Conservation (phyloP, 2,329 filamentous ascomycete species). For the Alternaria panax region DNA sequence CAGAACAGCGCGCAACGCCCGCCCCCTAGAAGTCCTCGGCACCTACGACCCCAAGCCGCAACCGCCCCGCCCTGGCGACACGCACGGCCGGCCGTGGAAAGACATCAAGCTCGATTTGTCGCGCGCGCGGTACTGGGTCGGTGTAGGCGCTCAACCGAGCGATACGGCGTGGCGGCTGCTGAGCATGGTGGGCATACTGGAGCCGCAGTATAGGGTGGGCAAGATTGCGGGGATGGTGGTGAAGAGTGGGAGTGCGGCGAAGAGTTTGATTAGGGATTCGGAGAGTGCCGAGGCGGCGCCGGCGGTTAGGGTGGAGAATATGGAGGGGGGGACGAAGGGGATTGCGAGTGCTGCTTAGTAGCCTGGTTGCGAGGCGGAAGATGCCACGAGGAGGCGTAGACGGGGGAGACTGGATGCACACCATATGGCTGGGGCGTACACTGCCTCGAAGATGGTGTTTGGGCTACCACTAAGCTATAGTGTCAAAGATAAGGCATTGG, state of each 20-base stretch:
- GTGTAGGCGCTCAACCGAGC: constrained; percentile 93
- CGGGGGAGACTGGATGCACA: too few relatives aligned
- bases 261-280: constrained; percentile 5
- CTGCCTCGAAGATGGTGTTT: not conserved
- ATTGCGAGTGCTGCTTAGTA: not conserved
- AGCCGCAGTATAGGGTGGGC: constrained; percentile 46
- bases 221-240: constrained; percentile 45
- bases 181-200: constrained; percentile 67
- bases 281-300: not conserved
- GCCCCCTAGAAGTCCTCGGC: constrained; percentile 88
- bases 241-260: constrained; percentile 13
- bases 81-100: constrained; percentile 75
- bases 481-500: not conserved
- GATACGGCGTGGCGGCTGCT: constrained; percentile 88
- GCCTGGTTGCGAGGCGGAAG: not conserved
- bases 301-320: not conserved
- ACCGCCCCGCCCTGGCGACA: constrained; percentile 58
- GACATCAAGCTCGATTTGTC: constrained; percentile 85
- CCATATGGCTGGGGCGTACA: too few relatives aligned
- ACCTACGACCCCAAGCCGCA: constrained; percentile 70
- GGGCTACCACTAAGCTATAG: not conserved
- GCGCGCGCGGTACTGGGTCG: constrained; percentile 92
- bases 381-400: too few relatives aligned
- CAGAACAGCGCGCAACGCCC: constrained; percentile 84
- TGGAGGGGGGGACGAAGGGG: not conserved